Percentiles rank a stretch among this genome's conserved stretches.
phyloP scores from a whole-genome alignment of 768 basidiomycete genomes.

The Myochromella boudieri region DNA sequence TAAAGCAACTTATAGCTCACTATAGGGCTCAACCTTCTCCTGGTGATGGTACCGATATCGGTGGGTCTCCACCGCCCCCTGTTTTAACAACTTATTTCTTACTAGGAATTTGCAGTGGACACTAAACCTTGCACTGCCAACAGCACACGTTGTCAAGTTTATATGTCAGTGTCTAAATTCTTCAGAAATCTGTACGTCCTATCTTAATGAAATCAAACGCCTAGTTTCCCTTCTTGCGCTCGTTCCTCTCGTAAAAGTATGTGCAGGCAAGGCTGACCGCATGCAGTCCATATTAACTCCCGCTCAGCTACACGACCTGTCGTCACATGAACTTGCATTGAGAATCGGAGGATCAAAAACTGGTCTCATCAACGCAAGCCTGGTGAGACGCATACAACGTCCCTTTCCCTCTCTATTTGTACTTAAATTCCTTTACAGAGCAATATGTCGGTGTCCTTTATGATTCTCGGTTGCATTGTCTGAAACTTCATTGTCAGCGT shows the following conservation, averaged over 20 bases:
- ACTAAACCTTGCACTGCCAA: constrained; percentile 44
- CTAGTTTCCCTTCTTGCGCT: constrained; percentile 72
- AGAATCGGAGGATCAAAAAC: constrained; percentile 77
- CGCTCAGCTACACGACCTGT: constrained; percentile 70
- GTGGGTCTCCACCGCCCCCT: constrained; percentile 51
- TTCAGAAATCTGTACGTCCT: neutral
- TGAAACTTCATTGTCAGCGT: constrained; percentile 34
- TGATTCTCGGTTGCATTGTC: constrained; percentile 1
- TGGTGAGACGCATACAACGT: constrained; percentile 49
- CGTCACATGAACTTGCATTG: constrained; percentile 69
- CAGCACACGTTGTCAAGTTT: constrained; percentile 58
- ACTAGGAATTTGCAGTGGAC: constrained; percentile 50
- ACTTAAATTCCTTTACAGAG: constrained; percentile 39
- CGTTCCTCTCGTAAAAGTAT: constrained; percentile 76
- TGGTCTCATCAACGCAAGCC: constrained; percentile 77
- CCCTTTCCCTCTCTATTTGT: constrained; percentile 2
- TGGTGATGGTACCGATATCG: constrained; percentile 67
- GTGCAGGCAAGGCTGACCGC: constrained; percentile 4
- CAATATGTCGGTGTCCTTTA: constrained; percentile 53
- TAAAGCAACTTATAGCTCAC: too few relatives aligned
- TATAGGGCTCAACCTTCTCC: constrained; percentile 69
- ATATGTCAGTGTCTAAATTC: constrained; percentile 37
- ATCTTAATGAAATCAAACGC: constrained; percentile 1
- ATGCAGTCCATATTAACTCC: neutral
- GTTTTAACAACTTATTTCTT: neutral